Conservation (phyloP, 208 protist genomes). For the Trypanosoma lewisi region DNA sequence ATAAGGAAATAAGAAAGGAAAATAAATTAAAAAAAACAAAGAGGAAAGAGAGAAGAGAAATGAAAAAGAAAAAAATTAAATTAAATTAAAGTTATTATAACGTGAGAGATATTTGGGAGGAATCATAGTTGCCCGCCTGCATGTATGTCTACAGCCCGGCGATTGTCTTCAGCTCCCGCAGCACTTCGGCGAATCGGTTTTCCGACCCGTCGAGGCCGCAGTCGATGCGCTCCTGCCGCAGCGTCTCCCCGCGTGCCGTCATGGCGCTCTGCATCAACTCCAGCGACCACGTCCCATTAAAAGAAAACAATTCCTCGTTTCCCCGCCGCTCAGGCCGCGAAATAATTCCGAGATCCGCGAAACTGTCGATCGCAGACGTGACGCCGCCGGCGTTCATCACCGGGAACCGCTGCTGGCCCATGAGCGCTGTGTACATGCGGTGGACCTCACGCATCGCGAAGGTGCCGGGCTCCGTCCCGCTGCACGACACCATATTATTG, state of each 20-base stretch:
- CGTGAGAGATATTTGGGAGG: no score
- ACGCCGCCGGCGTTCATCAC: slow-evolving; percentile 60
- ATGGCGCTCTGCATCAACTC: slow-evolving; percentile 59
- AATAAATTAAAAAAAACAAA: no score
- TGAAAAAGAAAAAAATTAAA: no score
- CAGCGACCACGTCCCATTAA: slow-evolving; percentile 66
- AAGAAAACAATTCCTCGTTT: slow-evolving; percentile 55
- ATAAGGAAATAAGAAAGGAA: no score
- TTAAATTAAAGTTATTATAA: no score
- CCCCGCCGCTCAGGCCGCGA: slow-evolving; percentile 62
- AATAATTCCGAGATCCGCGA: slow-evolving; percentile 70
- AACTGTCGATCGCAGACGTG: slow-evolving; percentile 43
- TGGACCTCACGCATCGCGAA: slow-evolving; percentile 62
- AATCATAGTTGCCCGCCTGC: slow-evolving; percentile 19
- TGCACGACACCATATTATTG: not conserved
- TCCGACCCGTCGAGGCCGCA: slow-evolving; percentile 44
- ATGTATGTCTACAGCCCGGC: slow-evolving; percentile 28
- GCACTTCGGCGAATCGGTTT: slow-evolving; percentile 59
- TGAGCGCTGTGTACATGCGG: slow-evolving; percentile 65
- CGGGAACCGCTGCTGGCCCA: slow-evolving; percentile 62
- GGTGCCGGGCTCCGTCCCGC: slow-evolving; percentile 22
- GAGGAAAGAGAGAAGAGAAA: no score
- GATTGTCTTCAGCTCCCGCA: slow-evolving; percentile 52
- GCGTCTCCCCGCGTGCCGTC: slow-evolving; percentile 47
- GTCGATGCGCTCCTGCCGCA: slow-evolving; percentile 42